These are phyloP conservation scores for Leccinum fallax DNA, from an alignment of 1,284 basidiomycete genomes.

Conservation along the genomic window DNA sequence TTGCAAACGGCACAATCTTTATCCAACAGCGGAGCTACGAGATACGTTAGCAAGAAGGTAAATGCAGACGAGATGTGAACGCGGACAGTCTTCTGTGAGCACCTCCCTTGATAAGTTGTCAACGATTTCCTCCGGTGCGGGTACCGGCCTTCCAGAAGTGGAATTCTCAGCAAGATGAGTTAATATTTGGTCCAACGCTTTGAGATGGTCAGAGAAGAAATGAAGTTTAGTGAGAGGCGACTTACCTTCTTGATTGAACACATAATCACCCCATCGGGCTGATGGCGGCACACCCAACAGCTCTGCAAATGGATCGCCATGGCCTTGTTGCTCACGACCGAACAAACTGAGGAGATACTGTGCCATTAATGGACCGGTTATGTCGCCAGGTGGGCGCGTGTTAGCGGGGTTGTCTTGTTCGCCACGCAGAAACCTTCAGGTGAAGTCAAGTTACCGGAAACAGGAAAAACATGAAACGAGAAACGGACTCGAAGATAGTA, in stretches of 20 bases:
- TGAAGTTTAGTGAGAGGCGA: slow-evolving; percentile 1
- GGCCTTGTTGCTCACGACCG: slow-evolving; percentile 40
- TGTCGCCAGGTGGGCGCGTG: slow-evolving; percentile 38
- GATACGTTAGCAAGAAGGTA: slow-evolving; percentile 8
- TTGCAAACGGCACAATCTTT: slow-evolving; percentile 81
- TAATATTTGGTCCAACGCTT: slow-evolving; percentile 78
- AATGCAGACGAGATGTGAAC: background rate
- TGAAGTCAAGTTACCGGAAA: background rate
- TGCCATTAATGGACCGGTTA: slow-evolving; percentile 64
- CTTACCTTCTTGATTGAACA: slow-evolving; percentile 78
- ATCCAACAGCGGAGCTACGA: slow-evolving; percentile 55
- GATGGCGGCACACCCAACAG: slow-evolving; percentile 37
- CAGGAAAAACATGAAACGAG: background rate
- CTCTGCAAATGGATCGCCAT: slow-evolving; percentile 45
- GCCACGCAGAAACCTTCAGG: slow-evolving; percentile 41
- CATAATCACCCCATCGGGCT: slow-evolving; percentile 75
- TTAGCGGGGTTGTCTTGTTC: slow-evolving; percentile 24
- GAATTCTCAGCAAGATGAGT: slow-evolving; percentile 77
- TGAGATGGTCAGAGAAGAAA: slow-evolving; percentile 9
- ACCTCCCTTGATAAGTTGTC: slow-evolving; percentile 62
- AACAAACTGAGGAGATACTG: slow-evolving; percentile 71
- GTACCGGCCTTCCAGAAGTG: slow-evolving; percentile 65
- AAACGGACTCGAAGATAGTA: slow-evolving; percentile 52
- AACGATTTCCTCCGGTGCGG: slow-evolving; percentile 74
- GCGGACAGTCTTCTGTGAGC: slow-evolving; percentile 62